Conservation (phyloP, 352 stramenopile genomes). For the Phytophthora macrochlamydospora region DNA sequence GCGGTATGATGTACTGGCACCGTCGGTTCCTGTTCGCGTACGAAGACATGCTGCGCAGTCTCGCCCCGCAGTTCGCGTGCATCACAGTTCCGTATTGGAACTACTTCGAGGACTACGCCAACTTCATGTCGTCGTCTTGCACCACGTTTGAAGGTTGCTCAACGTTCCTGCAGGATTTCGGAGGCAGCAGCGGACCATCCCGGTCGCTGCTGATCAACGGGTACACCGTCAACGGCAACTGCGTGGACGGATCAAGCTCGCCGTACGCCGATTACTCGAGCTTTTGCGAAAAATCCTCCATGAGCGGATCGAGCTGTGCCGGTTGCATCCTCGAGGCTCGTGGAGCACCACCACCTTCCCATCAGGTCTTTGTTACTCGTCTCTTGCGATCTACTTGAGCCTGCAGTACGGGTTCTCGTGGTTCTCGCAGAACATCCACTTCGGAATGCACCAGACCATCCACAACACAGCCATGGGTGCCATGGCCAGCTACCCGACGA, state of each 20-base stretch:
- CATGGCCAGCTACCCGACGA: conserved; percentile 52
- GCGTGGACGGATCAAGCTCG: conserved; percentile 30
- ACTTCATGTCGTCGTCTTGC: conserved; percentile 38
- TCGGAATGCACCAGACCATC: conserved; percentile 67
- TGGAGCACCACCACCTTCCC: conserved; percentile 52
- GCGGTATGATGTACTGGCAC: conserved; percentile 73
- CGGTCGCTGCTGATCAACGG: conserved; percentile 26
- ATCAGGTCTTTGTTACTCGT: conserved; percentile 62
- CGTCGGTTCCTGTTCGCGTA: conserved; percentile 72
- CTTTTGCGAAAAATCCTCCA: conserved; percentile 62
- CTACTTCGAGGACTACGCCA: conserved; percentile 73
- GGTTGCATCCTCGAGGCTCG: conserved; percentile 56
- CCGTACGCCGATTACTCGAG: conserved; percentile 35
- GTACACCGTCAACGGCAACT: conserved; percentile 28
- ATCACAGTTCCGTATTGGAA: conserved; percentile 85
- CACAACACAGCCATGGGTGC: conserved; percentile 56
- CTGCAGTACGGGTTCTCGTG: conserved; percentile 46
- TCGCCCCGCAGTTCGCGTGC: conserved; percentile 61
- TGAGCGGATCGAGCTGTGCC: conserved; percentile 37
- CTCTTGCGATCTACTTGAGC: conserved; percentile 50
- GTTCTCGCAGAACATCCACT: conserved; percentile 69
- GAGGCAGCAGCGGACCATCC: conserved; percentile 43
- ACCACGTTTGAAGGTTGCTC: conserved; percentile 59
- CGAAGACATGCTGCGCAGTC: conserved; percentile 77
- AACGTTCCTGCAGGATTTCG: conserved; percentile 65